Base-by-base conservation (phyloP, 495 filamentous ascomycete genomes). In the Aspergillus indologenus region DNA sequence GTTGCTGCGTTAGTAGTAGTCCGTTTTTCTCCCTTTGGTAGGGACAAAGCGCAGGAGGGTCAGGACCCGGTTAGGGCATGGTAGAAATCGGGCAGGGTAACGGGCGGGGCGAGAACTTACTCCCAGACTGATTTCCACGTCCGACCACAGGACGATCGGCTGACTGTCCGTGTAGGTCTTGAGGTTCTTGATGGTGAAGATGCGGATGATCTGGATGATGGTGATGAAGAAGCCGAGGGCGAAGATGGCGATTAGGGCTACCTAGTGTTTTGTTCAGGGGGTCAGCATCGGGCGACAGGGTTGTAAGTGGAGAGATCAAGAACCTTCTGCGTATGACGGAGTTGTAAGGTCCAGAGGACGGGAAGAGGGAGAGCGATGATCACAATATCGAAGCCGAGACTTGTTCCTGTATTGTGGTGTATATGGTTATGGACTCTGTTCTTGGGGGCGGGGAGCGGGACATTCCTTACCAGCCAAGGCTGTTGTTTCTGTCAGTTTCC, bases 221-320 rank as follows among this genome's bases (percentile, higher is more conserved):
- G 81, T 81, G 48, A 83, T 70, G 69, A 84, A 84, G 57, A 80
- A 70, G 50, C 78, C 79, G 18, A 83, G 70, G 20, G 74, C 71
- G 66, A 81, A 83, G 57, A 83, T 67, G 48, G 68, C 71, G 19
- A 71, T 66, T 1, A 83, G 71, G 44, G 79, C 64, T 22, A 77
- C 17, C 64, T 81, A 74, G 5, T 46, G n/a, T 45, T 20, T 48
- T 43, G 34, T 45, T 50, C 48, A 70, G 74, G n/a, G n/a, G n/a
- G n/a, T n/a, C n/a, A n/a, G n/a, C n/a, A n/a, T n/a, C n/a, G n/a
- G n/a, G 15, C 68, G 68, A 15, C 51, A 21, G 44, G 54, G 19
- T 66, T 12, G 5, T 61, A 9, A 29, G 26, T 29, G 26, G 3
- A 29, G 4, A 4, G 26, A 4, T n/a, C n/a, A n/a, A n/a, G n/a